Percentiles rank a stretch among this genome's conserved stretches.
These are phyloP conservation scores for Pinus tabuliformis DNA, from an alignment of 75 land plant genomes.

Conservation along the genomic window DNA sequence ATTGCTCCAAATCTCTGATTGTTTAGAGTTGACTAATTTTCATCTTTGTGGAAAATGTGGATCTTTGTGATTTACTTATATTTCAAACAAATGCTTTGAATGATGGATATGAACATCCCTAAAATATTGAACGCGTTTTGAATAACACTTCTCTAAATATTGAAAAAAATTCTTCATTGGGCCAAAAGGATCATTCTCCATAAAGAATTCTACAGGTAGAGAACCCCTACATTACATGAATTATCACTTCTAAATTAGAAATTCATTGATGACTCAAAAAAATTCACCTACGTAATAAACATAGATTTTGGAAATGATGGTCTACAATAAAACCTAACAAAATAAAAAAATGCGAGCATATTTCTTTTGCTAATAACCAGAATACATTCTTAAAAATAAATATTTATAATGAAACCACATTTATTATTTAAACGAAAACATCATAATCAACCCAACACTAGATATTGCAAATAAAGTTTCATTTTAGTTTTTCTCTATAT, in stretches of 20 bases:
- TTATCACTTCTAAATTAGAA: not conserved
- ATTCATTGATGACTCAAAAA: too few relatives aligned
- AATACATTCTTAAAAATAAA: too few relatives aligned
- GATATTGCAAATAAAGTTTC: too few relatives aligned
- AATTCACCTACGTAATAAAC: too few relatives aligned
- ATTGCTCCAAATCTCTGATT: not conserved
- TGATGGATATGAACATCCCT: constrained; percentile 25
- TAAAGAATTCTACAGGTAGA: constrained; percentile 36
- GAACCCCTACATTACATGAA: constrained; percentile 31
- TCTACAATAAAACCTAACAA: too few relatives aligned
- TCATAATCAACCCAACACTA: too few relatives aligned
- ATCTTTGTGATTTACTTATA: constrained; percentile 43
- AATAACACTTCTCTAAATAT: constrained; percentile 26
- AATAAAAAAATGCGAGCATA: too few relatives aligned
- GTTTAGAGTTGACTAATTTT: not conserved
- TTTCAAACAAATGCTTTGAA: constrained; percentile 54
- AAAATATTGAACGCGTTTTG: constrained; percentile 23
- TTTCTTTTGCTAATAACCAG: too few relatives aligned
- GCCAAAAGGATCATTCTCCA: constrained; percentile 29
- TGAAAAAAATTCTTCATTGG: constrained; percentile 16
- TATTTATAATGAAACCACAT: too few relatives aligned
- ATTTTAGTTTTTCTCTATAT: too few relatives aligned
- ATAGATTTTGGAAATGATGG: too few relatives aligned
- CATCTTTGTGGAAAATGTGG: constrained; percentile 8
- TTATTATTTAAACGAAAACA: too few relatives aligned